Evolutionary conservation across 2,329 filamentous ascomycete genomes (phyloP).

Genomic region (Seiridium cupressi): DNA sequence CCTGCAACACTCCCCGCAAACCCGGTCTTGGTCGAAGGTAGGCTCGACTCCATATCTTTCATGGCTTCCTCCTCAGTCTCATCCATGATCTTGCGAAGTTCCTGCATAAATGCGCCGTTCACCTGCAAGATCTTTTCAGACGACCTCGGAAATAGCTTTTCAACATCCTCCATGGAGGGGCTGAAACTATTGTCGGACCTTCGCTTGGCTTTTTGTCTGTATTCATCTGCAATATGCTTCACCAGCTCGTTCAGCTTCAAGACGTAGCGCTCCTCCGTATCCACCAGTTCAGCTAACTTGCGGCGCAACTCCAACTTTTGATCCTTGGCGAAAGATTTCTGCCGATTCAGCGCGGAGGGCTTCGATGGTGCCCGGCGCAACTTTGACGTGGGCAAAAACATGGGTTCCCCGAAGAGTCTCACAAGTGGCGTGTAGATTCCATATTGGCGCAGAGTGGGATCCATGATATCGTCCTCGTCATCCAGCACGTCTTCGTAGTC

Average conservation of each 20-base stretch:
- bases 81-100: conserved; percentile 74
- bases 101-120: conserved; percentile 77
- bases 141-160: conserved; percentile 77
- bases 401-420: conserved; percentile 75
- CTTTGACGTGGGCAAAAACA: conserved; percentile 84
- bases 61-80: conserved; percentile 79
- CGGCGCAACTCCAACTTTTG: conserved; percentile 84
- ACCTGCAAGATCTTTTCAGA: conserved; percentile 77
- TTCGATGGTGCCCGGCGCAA: conserved; percentile 84
- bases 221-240: conserved; percentile 75
- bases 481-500: conserved; percentile 59
- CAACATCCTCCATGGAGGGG: conserved; percentile 69
- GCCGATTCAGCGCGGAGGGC: conserved; percentile 75
- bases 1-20: conserved; percentile 40
- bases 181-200: conserved; percentile 62
- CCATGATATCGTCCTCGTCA: conserved; percentile 64
- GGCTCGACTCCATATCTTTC: conserved; percentile 67
- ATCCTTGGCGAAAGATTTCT: conserved; percentile 72
- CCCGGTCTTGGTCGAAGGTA: conserved; percentile 41
- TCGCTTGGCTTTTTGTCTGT: conserved; percentile 66
- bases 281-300: conserved; percentile 85
- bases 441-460: conserved; percentile 68
- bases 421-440: conserved; percentile 75
- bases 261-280: conserved; percentile 94
- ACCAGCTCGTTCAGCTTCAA: conserved; percentile 83